A percentile compares a stretch with the other conserved stretches of the same genome.
Evolutionary conservation across 2,329 filamentous ascomycete genomes (phyloP).

Genomic region (Gaeumannomyces tritici): DNA sequence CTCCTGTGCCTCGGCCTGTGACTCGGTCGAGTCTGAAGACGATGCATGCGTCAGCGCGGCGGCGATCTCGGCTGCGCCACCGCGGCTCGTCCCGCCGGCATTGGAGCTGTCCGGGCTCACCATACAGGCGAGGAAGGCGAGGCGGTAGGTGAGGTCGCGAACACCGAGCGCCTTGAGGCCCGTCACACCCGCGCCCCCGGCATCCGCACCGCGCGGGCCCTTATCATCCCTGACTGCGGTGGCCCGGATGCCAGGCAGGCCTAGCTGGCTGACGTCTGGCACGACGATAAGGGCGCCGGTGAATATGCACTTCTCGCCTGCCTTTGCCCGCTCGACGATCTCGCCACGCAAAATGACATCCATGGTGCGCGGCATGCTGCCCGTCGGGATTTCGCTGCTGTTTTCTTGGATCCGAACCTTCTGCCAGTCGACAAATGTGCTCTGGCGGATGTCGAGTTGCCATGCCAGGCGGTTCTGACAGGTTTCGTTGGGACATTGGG

Average conservation of each 20-base stretch:
- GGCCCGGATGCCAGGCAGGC: slow-evolving; percentile 74
- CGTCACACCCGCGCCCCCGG: slow-evolving; percentile 72
- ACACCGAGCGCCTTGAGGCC: slow-evolving; percentile 91
- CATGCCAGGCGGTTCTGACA: slow-evolving; percentile 90
- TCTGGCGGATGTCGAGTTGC: slow-evolving; percentile 93
- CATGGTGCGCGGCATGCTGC: slow-evolving; percentile 97
- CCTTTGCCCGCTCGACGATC: slow-evolving; percentile 95
- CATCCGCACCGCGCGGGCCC: slow-evolving; percentile 58
- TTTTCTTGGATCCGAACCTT: slow-evolving; percentile 98
- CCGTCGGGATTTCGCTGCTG: slow-evolving; percentile 94
- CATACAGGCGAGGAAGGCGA: slow-evolving; percentile 98
- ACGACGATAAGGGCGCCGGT: slow-evolving; percentile 94
- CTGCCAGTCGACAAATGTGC: slow-evolving; percentile 98
- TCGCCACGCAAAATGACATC: slow-evolving; percentile 94
- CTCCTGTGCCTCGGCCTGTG: slow-evolving; percentile 78
- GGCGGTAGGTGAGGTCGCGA: slow-evolving; percentile 84
- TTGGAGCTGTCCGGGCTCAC: slow-evolving; percentile 80
- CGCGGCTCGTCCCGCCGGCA: slow-evolving; percentile 63
- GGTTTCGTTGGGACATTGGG: slow-evolving; percentile 80
- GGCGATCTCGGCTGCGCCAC: slow-evolving; percentile 75
- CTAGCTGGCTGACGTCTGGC: slow-evolving; percentile 90
- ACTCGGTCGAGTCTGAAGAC: slow-evolving; percentile 48
- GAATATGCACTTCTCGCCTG: slow-evolving; percentile 96
- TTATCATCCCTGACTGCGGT: slow-evolving; percentile 78
- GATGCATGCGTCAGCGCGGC: slow-evolving; percentile 69